Evolutionary conservation across 2,329 filamentous ascomycete genomes (phyloP), one percentile per base, ranked within the genome.

Genomic region (Harringtonia lauricola): DNA sequence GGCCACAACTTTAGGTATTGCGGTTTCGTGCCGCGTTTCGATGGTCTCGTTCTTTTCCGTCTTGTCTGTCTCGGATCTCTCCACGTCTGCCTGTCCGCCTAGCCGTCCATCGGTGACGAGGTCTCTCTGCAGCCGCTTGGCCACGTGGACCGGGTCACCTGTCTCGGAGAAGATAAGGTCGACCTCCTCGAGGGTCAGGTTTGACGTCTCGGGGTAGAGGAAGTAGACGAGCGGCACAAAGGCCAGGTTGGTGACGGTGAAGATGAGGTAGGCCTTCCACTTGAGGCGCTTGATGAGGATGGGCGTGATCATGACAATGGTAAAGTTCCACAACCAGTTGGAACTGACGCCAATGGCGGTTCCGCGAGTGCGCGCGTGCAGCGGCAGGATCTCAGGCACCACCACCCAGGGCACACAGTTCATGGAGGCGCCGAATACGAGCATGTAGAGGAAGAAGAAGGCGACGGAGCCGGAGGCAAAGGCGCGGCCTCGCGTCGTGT

Each of bases 221-320:
- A 65, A 61, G 52, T 65, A 69, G 2, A 67, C 54, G 6, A 66
- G 52, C 0, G 65, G 66, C 1, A 68, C 54, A 39, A 67, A 68
- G 12, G 53, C 50, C 19, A 71, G 60, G 49, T 73, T 72, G 10
- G 68, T 59, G 21, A 56, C 59, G 59, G 68, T 69, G 55, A 72
- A 75, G 49, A 73, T 72, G 3, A 74, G 56, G 48, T 74, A 74
- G 0, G 65, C 66, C 49, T 68, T 67, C 68, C 68, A 75, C 22
- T 62, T 51, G 1, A 76, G 56, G 6, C 61, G 64, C 39, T 63
- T 62, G 46, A 74, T 64, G 2, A 70, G 57, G 1, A 65, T 64
- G 0, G 71, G 70, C 0, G 70, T 74, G 17, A 75, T 67, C 67
- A 72, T 70, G 4, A 72, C 68, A 36, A 67, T 48, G 15, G 54